Evolutionary conservation across 805 yeast genomes (phyloP).

Genomic region (Myxozyma melibiosi): DNA sequence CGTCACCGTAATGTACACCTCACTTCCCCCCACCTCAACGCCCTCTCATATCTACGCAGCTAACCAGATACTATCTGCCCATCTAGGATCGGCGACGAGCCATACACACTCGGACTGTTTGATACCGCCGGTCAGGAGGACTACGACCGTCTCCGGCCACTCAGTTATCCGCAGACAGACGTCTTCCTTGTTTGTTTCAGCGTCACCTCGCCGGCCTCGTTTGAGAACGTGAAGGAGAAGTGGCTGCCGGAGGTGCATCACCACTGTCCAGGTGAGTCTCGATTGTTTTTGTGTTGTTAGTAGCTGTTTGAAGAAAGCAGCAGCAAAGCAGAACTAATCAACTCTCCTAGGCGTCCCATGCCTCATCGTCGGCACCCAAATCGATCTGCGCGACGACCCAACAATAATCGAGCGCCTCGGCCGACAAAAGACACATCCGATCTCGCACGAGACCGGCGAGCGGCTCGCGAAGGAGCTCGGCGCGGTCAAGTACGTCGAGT

Average conservation of each 20-base stretch:
- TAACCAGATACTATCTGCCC: constrained; percentile 1
- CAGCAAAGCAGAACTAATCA: too few relatives aligned
- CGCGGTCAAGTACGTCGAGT: constrained; percentile 95
- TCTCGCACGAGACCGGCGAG: constrained; percentile 84
- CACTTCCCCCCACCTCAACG: neutral
- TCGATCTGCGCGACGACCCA: constrained; percentile 91
- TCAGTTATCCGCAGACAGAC: constrained; percentile 96
- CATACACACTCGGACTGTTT: constrained; percentile 93
- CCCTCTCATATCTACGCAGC: neutral
- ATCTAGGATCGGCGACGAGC: constrained; percentile 85
- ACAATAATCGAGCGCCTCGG: constrained; percentile 85
- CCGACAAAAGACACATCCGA: constrained; percentile 87
- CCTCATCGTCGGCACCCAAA: constrained; percentile 94
- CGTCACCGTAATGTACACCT: constrained; percentile 69
- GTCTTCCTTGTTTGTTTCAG: constrained; percentile 95
- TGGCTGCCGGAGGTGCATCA: constrained; percentile 99
- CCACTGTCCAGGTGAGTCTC: constrained; percentile 66
- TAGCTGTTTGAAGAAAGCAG: neutral
- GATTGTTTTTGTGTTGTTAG: neutral
- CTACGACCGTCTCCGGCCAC: constrained; percentile 94
- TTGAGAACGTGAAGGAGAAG: constrained; percentile 95
- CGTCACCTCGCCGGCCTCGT: constrained; percentile 94
- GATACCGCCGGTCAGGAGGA: constrained; percentile 99
- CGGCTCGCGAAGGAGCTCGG: constrained; percentile 89
- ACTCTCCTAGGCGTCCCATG: constrained; percentile 86